These are phyloP conservation scores for Graphilbum fragrans DNA, from an alignment of 2,329 filamentous ascomycete genomes.

Conservation along the genomic window DNA sequence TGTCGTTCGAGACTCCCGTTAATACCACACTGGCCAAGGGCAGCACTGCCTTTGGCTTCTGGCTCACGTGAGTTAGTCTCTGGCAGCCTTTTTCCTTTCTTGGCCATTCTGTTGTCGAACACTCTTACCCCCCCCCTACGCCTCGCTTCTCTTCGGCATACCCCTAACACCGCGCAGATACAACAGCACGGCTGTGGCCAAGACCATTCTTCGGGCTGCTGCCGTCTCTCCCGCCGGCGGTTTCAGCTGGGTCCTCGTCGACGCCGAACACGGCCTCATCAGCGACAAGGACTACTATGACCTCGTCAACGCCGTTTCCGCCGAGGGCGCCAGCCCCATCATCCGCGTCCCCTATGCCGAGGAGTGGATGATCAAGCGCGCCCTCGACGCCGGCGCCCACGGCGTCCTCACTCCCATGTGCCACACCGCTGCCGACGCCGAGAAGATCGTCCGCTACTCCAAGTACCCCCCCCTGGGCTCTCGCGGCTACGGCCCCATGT, in stretches of 20 bases:
- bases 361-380: slow-evolving; percentile 50
- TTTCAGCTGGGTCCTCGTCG: slow-evolving; percentile 21
- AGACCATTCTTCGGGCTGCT: slow-evolving; percentile 10
- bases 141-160: background rate
- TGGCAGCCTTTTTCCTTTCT: too few species aligned
- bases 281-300: slow-evolving; percentile 23
- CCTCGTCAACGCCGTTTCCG: slow-evolving; percentile 21
- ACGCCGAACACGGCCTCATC: slow-evolving; percentile 26
- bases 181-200: slow-evolving; percentile 8
- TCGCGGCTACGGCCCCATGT: slow-evolving; percentile 20
- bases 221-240: slow-evolving; percentile 1
- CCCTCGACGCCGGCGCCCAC: slow-evolving; percentile 47
- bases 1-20: slow-evolving; percentile 6
- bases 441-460: slow-evolving; percentile 10
- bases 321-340: slow-evolving; percentile 25
- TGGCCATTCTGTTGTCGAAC: background rate
- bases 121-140: background rate
- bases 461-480: slow-evolving; percentile 13
- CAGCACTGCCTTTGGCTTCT: slow-evolving; percentile 10
- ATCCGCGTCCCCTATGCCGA: slow-evolving; percentile 41
- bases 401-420: slow-evolving; percentile 38
- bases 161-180: slow-evolving; percentile 2
- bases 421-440: slow-evolving; percentile 13
- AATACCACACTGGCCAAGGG: background rate
- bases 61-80: slow-evolving; percentile 9